These are phyloP conservation scores for Dendrothele bispora DNA, from an alignment of 768 basidiomycete species.

Conservation along the genomic window DNA sequence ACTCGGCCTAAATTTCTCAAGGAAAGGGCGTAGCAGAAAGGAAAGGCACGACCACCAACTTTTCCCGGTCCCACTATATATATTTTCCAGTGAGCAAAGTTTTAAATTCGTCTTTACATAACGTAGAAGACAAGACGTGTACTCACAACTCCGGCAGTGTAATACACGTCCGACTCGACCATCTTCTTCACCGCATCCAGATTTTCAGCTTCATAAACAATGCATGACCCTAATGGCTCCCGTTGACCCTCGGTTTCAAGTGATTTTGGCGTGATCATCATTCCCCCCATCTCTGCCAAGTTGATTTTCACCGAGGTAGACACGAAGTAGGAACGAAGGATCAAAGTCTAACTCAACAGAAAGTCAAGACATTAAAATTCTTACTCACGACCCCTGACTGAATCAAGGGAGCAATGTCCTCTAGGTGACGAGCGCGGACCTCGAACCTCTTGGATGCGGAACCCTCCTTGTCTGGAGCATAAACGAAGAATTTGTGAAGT, in stretches of 20 bases:
- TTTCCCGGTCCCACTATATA: conserved; percentile 60
- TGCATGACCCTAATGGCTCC: conserved; percentile 42
- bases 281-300: conserved; percentile 37
- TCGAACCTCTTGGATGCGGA: conserved; percentile 42
- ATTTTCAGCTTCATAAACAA: conserved; percentile 40
- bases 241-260: conserved; percentile 22
- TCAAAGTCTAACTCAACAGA: neutral
- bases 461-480: conserved; percentile 55
- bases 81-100: neutral
- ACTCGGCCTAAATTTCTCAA: conserved; percentile 4
- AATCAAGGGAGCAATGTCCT: conserved; percentile 33
- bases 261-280: conserved; percentile 40
- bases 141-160: conserved; percentile 13
- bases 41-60: conserved; percentile 50
- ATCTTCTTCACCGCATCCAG: conserved; percentile 25
- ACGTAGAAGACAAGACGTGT: neutral
- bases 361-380: conserved; percentile 3
- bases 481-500: conserved; percentile 46
- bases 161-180: conserved; percentile 11
- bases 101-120: neutral
- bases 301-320: neutral
- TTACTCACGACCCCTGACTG: conserved; percentile 42
- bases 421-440: conserved; percentile 46
- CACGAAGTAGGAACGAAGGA: neutral
- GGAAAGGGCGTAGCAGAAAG: conserved; percentile 33